These are phyloP conservation scores for Halenospora varia DNA, from an alignment of 495 filamentous ascomycete genomes.

Conservation along the genomic window DNA sequence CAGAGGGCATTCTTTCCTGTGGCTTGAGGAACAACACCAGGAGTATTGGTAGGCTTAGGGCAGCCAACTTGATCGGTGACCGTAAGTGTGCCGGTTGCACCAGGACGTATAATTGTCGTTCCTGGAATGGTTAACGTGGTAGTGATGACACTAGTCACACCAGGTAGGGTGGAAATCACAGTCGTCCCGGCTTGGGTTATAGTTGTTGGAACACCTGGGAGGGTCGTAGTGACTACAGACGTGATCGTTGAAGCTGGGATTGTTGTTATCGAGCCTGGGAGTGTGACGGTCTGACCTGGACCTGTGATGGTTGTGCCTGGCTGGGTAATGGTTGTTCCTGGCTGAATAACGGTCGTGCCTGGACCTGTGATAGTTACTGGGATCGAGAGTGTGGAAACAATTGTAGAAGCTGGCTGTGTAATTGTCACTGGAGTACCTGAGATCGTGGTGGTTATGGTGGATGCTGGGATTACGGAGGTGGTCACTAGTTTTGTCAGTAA, in stretches of 20 bases:
- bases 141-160: slow-evolving; percentile 21
- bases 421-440: slow-evolving; percentile 7
- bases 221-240: neutral
- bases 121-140: neutral
- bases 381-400: neutral
- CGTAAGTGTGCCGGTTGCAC: neutral
- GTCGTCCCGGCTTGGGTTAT: slow-evolving; percentile 3
- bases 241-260: neutral
- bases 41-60: slow-evolving; percentile 21
- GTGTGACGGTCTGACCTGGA: neutral
- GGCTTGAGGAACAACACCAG: slow-evolving; percentile 19
- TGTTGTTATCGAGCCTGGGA: slow-evolving; percentile 3
- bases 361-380: neutral
- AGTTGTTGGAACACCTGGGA: slow-evolving; percentile 5
- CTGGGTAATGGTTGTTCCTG: slow-evolving; percentile 9
- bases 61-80: slow-evolving; percentile 19
- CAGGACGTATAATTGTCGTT: neutral
- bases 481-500: neutral
- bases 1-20: slow-evolving; percentile 34
- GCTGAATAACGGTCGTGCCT: slow-evolving; percentile 2
- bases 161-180: slow-evolving; percentile 29
- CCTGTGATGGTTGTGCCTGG: slow-evolving; percentile 8
- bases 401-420: neutral
- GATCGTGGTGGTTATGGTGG: slow-evolving; percentile 21
- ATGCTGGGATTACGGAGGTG: neutral